Percentiles rank a stretch among this genome's conserved stretches.
Conservation (phyloP, 768 basidiomycete species). For the Scleroderma citrinum region DNA sequence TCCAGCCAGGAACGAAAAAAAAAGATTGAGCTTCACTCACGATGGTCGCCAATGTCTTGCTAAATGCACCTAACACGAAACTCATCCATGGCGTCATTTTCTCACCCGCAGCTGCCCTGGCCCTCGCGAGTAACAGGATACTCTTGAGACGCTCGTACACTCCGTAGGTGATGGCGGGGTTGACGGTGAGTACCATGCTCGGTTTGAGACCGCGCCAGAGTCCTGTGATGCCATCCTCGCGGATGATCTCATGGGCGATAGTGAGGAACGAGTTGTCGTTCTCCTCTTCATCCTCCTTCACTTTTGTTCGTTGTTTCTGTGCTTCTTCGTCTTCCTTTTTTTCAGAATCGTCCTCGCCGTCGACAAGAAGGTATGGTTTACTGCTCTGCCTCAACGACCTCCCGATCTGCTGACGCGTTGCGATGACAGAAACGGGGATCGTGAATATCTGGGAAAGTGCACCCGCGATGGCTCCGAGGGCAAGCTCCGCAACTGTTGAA, state of each 20-base stretch:
- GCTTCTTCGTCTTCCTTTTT: background rate
- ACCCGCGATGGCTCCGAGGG: slow-evolving; percentile 88
- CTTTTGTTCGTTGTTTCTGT: slow-evolving; percentile 18
- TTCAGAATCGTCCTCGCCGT: background rate
- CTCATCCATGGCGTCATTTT: slow-evolving; percentile 75
- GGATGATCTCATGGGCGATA: slow-evolving; percentile 81
- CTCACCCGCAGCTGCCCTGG: slow-evolving; percentile 34
- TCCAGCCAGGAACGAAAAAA: background rate
- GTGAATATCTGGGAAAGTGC: slow-evolving; percentile 97
- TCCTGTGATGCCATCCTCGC: slow-evolving; percentile 81
- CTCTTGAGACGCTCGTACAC: slow-evolving; percentile 88
- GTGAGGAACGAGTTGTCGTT: slow-evolving; percentile 64
- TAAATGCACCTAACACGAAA: slow-evolving; percentile 85
- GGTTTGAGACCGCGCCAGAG: slow-evolving; percentile 94
- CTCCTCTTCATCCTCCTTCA: no score
- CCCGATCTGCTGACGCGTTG: slow-evolving; percentile 93
- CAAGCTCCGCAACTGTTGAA: slow-evolving; percentile 74
- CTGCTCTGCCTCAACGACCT: slow-evolving; percentile 21
- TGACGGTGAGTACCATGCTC: slow-evolving; percentile 89
- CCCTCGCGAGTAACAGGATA: slow-evolving; percentile 53
- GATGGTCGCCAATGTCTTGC: slow-evolving; percentile 93
- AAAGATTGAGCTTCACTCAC: slow-evolving; percentile 42
- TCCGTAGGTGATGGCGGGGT: slow-evolving; percentile 97
- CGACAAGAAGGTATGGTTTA: background rate
- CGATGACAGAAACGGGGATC: slow-evolving; percentile 95